Evolutionary conservation across 345 rosid species (phyloP).

Genomic region (Brassica rapa): DNA sequence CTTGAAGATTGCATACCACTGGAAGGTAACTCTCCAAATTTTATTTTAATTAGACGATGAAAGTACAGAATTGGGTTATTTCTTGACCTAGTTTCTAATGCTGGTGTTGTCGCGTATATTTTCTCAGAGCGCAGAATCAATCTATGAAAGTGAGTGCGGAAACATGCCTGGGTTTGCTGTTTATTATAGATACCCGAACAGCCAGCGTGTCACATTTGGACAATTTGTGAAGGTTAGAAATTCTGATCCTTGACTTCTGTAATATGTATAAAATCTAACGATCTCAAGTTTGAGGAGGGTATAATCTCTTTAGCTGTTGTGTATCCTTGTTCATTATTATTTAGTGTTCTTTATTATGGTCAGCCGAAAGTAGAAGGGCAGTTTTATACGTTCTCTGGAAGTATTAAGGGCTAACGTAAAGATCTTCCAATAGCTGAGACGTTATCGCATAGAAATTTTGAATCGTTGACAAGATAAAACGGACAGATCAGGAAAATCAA

Average conservation of each 20-base stretch:
- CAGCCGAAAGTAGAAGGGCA: background rate
- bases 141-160: conserved; percentile 94
- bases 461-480: background rate
- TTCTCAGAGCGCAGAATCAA: conserved; percentile 87
- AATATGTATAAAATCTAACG: conserved; percentile 4
- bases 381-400: conserved; percentile 5
- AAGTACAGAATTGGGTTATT: background rate
- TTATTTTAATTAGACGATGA: conserved; percentile 4
- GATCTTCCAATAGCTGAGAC: conserved; percentile 13
- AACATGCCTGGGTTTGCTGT: conserved; percentile 99
- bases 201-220: conserved; percentile 97
- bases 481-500: background rate
- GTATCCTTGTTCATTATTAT: conserved; percentile 12
- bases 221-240: conserved; percentile 93
- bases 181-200: conserved; percentile 89
- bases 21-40: conserved; percentile 65
- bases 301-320: background rate
- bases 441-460: conserved; percentile 1
- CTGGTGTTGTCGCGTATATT: conserved; percentile 24
- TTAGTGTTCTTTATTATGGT: conserved; percentile 4
- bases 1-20: conserved; percentile 88
- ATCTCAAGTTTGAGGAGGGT: conserved; percentile 8
- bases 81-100: conserved; percentile 19
- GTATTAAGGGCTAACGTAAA: conserved; percentile 9
- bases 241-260: conserved; percentile 7